These are phyloP conservation scores for Bretziella fagacearum DNA, from an alignment of 2,329 filamentous ascomycete genomes.

Conservation along the genomic window DNA sequence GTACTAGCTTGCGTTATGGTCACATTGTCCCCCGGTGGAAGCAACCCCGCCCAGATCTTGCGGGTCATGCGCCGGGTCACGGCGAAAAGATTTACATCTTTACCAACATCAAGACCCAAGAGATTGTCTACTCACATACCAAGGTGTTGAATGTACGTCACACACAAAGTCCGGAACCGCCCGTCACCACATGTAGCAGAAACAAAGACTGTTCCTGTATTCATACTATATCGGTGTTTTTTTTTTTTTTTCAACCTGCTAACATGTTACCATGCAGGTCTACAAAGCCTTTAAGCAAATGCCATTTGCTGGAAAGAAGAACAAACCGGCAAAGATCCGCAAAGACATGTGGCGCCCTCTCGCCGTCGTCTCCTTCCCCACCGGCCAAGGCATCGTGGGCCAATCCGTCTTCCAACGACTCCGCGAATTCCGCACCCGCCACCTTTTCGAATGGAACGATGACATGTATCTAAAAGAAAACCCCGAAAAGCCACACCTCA, in stretches of 20 bases:
- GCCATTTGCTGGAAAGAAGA: constrained; percentile 51
- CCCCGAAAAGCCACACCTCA: constrained; percentile 21
- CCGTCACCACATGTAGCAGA: too few relatives aligned
- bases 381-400: constrained; percentile 35
- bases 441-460: constrained; percentile 44
- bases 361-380: constrained; percentile 40
- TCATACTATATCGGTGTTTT: too few relatives aligned
- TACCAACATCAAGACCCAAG: constrained; percentile 31
- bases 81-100: constrained; percentile 43
- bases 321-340: constrained; percentile 42
- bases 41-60: constrained; percentile 16
- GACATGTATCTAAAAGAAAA: constrained; percentile 27
- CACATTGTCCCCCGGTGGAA: constrained; percentile 18
- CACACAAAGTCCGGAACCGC: neutral
- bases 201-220: too few relatives aligned
- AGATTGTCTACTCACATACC: constrained; percentile 36
- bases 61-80: constrained; percentile 25
- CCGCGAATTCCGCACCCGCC: constrained; percentile 44
- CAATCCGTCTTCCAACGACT: constrained; percentile 45
- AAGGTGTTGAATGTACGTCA: constrained; percentile 29
- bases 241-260: too few relatives aligned
- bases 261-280: constrained; percentile 20
- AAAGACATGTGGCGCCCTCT: constrained; percentile 51
- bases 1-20: constrained; percentile 27
- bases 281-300: constrained; percentile 37